Evolutionary conservation across 2,329 filamentous ascomycete genomes (phyloP).

Genomic region (Pseudocercospora ulei): DNA sequence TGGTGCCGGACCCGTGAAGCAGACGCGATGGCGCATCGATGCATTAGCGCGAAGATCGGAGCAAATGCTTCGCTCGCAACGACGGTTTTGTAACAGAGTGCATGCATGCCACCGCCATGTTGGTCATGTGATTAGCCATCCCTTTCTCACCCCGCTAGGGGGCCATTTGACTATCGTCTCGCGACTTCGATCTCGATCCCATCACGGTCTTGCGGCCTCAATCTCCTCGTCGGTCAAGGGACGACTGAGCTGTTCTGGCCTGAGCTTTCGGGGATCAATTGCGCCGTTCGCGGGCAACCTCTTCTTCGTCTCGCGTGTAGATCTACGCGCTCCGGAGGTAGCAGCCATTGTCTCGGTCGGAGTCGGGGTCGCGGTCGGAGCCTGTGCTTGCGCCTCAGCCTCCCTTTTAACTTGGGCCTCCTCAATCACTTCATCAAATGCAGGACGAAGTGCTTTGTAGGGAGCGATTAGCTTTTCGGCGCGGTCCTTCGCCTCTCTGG

Average conservation of each 20-base stretch:
- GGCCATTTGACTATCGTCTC: not conserved
- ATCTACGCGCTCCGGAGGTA: not conserved
- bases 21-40: too few relatives aligned
- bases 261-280: not conserved
- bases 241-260: not conserved
- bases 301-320: not conserved
- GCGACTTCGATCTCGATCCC: not conserved
- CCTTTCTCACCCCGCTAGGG: not conserved
- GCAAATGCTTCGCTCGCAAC: too few relatives aligned
- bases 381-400: not conserved
- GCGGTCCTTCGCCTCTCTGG: too few relatives aligned
- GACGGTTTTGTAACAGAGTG: too few relatives aligned
- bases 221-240: constrained; percentile 1
- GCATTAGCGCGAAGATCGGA: too few relatives aligned
- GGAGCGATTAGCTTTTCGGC: too few relatives aligned
- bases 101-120: too few relatives aligned
- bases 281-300: not conserved
- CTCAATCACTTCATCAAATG: too few relatives aligned
- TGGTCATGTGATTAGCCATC: too few relatives aligned
- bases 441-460: too few relatives aligned
- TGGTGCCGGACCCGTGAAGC: too few relatives aligned
- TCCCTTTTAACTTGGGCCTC: too few relatives aligned
- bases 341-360: not conserved
- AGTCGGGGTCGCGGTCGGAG: not conserved
- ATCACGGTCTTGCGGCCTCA: not conserved